phyloP scores from a whole-genome alignment of 2,329 filamentous ascomycete genomes.

The Aspergillus thermomutatus region DNA sequence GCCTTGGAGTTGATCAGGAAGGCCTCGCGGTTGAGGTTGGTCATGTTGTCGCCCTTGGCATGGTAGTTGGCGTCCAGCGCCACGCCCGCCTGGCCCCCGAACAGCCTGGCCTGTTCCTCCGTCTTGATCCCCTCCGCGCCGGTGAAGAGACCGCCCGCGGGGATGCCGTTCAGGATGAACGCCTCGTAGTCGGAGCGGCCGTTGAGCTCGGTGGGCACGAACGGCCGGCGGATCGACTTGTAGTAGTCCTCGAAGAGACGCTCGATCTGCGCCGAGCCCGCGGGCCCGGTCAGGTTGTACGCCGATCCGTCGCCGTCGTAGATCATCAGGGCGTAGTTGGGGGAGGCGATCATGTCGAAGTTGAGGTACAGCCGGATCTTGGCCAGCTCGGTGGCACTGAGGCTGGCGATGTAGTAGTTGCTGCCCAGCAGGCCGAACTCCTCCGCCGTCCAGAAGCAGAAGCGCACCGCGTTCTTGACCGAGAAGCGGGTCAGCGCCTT shows the following conservation, averaged over 20 bases:
- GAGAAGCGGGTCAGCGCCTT: conserved; percentile 66
- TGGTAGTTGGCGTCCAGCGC: conserved; percentile 59
- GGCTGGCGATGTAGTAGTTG: conserved; percentile 53
- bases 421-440: conserved; percentile 62
- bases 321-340: conserved; percentile 56
- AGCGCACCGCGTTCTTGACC: conserved; percentile 67
- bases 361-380: conserved; percentile 67
- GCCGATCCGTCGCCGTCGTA: conserved; percentile 47
- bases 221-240: conserved; percentile 58
- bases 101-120: conserved; percentile 59
- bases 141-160: conserved; percentile 71
- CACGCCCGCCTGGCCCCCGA: conserved; percentile 66
- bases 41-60: conserved; percentile 49
- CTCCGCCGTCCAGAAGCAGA: conserved; percentile 63
- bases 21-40: conserved; percentile 48
- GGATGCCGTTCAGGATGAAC: conserved; percentile 70
- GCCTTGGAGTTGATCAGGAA: conserved; percentile 25
- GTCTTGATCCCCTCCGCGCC: conserved; percentile 77
- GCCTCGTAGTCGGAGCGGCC: conserved; percentile 77
- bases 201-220: conserved; percentile 71
- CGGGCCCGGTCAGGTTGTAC: conserved; percentile 53
- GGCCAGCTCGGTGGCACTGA: conserved; percentile 49
- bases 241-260: conserved; percentile 68
- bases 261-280: conserved; percentile 67
- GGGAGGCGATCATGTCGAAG: conserved; percentile 67